Evolutionary conservation across 148 eudicot genomes (phyloP), one percentile per base, ranked within the genome.

Genomic region (Rhododendron vialii): DNA sequence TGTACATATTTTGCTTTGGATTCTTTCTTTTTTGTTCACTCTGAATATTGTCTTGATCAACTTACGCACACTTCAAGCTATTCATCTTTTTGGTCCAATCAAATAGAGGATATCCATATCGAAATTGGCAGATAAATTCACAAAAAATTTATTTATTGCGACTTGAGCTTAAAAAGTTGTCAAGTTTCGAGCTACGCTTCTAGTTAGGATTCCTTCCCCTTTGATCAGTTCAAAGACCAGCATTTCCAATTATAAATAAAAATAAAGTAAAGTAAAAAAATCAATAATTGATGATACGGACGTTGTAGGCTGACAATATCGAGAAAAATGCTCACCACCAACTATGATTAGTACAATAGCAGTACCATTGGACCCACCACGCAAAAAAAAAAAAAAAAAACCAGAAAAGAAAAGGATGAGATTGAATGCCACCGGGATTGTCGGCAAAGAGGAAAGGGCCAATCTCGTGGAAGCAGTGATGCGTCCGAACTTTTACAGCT

Each of bases 401-500:
- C n/a, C 30, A 35, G 36, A 30, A 4, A 30, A 30, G 20, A 71
- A 71, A 71, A 30, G 48, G 36, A 45, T 33, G 33, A 26, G 35
- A 47, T 4, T 69, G 22, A 28, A 71, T 83, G 78, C 43, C 26
- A 47, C 78, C 53, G 26, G 36, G 47, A 55, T 14, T 83, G 85
- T 71, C 85, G 85, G 85, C 79, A 30, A 7, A 13, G 22, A 43
- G 17, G 28, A 47, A 78, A 45, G 65, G 53, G 18, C 11, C 47
- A 45, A 83, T 17, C n/a, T 55, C 71, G 84, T 82, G 69, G 57
- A 30, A 30, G 73, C 26, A 28, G 48, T 15, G 43, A 71, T 5
- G 67, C 22, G 35, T 15, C 28, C 1, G 57, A 48, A 11, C 18
- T 78, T 83, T 83, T 83, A 43, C 85, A 83, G 85, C 85, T 83